Percentiles rank a stretch among this genome's conserved stretches.
phyloP scores from a whole-genome alignment of 129 eudicot genomes.

The Apium graveolens region DNA sequence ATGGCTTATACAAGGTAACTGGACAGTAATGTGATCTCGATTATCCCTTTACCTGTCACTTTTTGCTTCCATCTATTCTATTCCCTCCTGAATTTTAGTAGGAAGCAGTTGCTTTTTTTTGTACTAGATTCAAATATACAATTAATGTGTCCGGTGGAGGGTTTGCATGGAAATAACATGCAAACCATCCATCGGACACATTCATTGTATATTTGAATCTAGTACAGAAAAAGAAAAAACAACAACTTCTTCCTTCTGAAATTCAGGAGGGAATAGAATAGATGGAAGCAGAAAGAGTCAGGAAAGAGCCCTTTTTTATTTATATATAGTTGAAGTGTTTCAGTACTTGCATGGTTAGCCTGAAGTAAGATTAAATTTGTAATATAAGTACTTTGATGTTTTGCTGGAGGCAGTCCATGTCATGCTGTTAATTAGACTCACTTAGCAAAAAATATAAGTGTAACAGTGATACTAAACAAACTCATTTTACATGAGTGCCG shows the following conservation, averaged over 20 bases:
- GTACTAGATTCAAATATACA: neutral
- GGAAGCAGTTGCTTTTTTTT: neutral
- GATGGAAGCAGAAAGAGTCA: neutral
- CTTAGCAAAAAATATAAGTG: neutral
- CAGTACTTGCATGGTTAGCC: neutral
- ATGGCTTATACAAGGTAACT: constrained; percentile 80
- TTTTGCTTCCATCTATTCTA: neutral
- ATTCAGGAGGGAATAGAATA: neutral
- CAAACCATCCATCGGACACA: neutral
- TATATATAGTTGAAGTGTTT: neutral
- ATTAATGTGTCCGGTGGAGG: neutral
- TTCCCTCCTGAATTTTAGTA: neutral
- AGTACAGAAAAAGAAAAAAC: neutral
- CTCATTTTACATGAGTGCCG: neutral
- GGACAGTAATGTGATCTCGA: neutral
- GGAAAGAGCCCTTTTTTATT: neutral
- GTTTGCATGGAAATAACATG: neutral
- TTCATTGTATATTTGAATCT: neutral
- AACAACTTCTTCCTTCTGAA: neutral
- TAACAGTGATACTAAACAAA: no score
- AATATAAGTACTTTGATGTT: neutral
- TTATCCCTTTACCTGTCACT: neutral
- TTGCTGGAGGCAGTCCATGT: neutral
- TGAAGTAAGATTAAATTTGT: neutral
- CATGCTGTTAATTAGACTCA: neutral